Percentiles rank a stretch among this genome's conserved stretches.
These are phyloP conservation scores for Magnolia changhungtana DNA, from an alignment of 164 flowering plant species.

Conservation along the genomic window DNA sequence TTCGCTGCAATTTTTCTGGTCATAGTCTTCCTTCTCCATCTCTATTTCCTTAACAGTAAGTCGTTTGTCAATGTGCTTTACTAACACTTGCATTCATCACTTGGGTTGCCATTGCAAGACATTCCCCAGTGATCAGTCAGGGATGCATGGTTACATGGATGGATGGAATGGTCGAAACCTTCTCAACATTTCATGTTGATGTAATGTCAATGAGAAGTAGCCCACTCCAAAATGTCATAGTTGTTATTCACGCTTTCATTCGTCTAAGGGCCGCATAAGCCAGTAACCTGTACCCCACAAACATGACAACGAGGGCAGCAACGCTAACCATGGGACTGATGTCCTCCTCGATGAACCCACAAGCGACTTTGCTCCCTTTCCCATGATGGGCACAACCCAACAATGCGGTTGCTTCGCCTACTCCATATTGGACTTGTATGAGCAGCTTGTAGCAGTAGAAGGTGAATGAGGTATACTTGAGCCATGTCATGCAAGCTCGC, in stretches of 20 bases:
- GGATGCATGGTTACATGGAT: neutral
- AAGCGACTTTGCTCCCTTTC: slow-evolving; percentile 17
- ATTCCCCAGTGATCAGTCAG: neutral
- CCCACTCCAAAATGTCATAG: neutral
- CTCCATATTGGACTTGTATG: slow-evolving; percentile 59
- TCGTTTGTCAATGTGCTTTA: neutral
- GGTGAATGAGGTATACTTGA: slow-evolving; percentile 68
- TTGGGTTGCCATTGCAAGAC: slow-evolving; percentile 2
- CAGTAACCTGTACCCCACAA: slow-evolving; percentile 64
- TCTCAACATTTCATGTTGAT: neutral
- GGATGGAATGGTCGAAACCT: neutral
- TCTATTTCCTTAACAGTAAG: neutral
- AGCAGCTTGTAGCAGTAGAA: slow-evolving; percentile 65
- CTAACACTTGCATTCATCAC: neutral
- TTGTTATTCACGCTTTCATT: slow-evolving; percentile 30
- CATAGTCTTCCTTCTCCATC: neutral
- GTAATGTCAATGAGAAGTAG: neutral
- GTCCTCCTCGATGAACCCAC: slow-evolving; percentile 53
- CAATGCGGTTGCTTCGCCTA: slow-evolving; percentile 29
- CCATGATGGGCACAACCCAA: slow-evolving; percentile 39
- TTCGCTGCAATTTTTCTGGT: neutral
- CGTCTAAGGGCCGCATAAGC: slow-evolving; percentile 67
- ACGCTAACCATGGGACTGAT: slow-evolving; percentile 37
- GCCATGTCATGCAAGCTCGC: slow-evolving; percentile 61
- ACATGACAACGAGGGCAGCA: slow-evolving; percentile 44